Evolutionary conservation across 768 basidiomycete species (phyloP).

Genomic region (Trametes cubensis): DNA sequence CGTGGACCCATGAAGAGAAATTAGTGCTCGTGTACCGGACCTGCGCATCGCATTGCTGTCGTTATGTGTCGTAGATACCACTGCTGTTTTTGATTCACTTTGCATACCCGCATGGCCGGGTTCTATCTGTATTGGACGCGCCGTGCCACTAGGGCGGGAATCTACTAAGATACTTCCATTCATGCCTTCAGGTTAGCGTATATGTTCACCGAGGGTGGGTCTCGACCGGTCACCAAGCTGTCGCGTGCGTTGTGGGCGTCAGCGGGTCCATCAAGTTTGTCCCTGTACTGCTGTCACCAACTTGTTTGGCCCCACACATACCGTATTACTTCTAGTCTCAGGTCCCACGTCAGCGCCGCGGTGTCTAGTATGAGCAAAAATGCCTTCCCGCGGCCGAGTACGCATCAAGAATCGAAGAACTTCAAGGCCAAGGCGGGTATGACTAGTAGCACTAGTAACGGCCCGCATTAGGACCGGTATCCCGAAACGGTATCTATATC

Average conservation of each 20-base stretch:
- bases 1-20: slow-evolving; percentile 10
- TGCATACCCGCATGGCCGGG: slow-evolving; percentile 10
- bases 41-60: slow-evolving; percentile 18
- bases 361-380: no score
- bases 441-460: not conserved
- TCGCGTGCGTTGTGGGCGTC: slow-evolving; percentile 6
- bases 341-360: no score
- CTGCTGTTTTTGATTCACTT: slow-evolving; percentile 16
- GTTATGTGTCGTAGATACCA: slow-evolving; percentile 18
- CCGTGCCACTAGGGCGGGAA: no score
- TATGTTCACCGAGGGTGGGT: no score
- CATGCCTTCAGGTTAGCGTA: not conserved
- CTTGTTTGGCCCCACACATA: no score
- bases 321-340: no score
- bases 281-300: not conserved
- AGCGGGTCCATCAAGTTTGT: slow-evolving; percentile 3
- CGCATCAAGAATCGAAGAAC: no score
- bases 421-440: no score
- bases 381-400: no score
- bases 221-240: no score
- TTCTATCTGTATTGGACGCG: not conserved
- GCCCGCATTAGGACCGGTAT: not conserved
- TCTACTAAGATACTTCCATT: not conserved
- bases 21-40: slow-evolving; percentile 12
- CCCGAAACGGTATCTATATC: not conserved